Evolutionary conservation across 2,329 filamentous ascomycete genomes (phyloP).

Genomic region (Pyricularia sp.): DNA sequence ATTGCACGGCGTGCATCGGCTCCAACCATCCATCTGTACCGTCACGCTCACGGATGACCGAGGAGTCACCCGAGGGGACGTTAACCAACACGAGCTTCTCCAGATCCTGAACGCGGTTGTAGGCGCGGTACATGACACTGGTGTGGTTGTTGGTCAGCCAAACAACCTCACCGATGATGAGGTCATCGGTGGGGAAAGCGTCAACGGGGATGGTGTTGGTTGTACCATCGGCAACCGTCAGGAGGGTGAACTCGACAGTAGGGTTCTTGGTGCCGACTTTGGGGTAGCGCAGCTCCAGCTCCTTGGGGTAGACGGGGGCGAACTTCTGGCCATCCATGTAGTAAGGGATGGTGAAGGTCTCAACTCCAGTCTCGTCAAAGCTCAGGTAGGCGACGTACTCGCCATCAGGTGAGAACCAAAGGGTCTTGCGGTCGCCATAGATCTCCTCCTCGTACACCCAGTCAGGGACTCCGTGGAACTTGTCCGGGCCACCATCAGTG

Average conservation of each 20-base stretch:
- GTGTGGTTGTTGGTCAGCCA: conserved; percentile 52
- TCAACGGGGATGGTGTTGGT: conserved; percentile 87
- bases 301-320: conserved; percentile 81
- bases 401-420: conserved; percentile 91
- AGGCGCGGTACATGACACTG: conserved; percentile 51
- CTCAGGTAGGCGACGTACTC: conserved; percentile 82
- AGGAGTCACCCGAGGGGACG: conserved; percentile 57
- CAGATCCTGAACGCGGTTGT: conserved; percentile 79
- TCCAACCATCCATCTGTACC: conserved; percentile 88
- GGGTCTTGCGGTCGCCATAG: conserved; percentile 64
- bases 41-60: conserved; percentile 67
- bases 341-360: conserved; percentile 86
- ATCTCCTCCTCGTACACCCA: conserved; percentile 93
- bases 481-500: conserved; percentile 69
- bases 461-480: conserved; percentile 93
- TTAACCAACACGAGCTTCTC: conserved; percentile 81
- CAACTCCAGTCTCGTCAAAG: conserved; percentile 85
- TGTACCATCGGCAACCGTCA: conserved; percentile 64
- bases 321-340: conserved; percentile 68
- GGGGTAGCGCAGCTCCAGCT: conserved; percentile 88
- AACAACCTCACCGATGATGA: conserved; percentile 73
- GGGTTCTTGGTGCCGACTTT: conserved; percentile 93
- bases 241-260: conserved; percentile 65
- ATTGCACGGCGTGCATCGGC: conserved; percentile 72
- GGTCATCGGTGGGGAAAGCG: conserved; percentile 75